Evolutionary conservation across 371 early-diverging fungal species (phyloP).

Genomic region (Haplosporangium sp.): DNA sequence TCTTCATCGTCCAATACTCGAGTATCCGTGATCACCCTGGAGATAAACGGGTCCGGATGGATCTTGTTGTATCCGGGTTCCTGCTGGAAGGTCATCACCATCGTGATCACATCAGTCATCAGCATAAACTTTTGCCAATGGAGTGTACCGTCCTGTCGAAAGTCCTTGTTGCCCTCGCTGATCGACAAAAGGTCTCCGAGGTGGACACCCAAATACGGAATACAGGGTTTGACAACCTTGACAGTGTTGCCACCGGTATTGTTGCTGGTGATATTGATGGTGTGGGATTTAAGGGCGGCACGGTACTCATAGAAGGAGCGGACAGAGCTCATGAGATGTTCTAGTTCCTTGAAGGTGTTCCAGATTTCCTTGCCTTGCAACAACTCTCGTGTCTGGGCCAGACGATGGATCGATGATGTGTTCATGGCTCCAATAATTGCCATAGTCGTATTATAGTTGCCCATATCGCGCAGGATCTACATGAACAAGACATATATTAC

Average conservation of each 20-base stretch:
- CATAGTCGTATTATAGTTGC: conserved; percentile 79
- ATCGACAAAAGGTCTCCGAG: conserved; percentile 66
- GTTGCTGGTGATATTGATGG: not conserved
- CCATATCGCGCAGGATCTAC: conserved; percentile 62
- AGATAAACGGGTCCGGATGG: conserved; percentile 52
- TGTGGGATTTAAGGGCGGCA: conserved; percentile 63
- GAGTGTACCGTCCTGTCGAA: conserved; percentile 63
- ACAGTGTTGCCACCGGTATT: not conserved
- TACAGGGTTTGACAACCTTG: not conserved
- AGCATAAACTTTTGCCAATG: conserved; percentile 73
- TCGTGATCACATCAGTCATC: conserved; percentile 67
- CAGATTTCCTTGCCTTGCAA: conserved; percentile 61
- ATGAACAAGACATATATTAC: conserved; percentile 9
- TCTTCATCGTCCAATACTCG: conserved; percentile 61
- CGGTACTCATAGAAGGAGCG: conserved; percentile 74
- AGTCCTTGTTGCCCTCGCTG: conserved; percentile 70
- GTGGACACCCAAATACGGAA: conserved; percentile 60
- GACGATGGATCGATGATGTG: conserved; percentile 68
- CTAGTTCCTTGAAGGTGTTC: conserved; percentile 68
- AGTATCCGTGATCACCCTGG: conserved; percentile 58
- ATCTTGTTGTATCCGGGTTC: conserved; percentile 32
- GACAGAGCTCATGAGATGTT: conserved; percentile 74
- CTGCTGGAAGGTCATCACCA: conserved; percentile 59
- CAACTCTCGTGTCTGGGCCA: conserved; percentile 69
- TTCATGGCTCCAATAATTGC: conserved; percentile 80